Base-by-base conservation (phyloP, 2,329 filamentous ascomycete species). In the Sporothrix sp. region DNA sequence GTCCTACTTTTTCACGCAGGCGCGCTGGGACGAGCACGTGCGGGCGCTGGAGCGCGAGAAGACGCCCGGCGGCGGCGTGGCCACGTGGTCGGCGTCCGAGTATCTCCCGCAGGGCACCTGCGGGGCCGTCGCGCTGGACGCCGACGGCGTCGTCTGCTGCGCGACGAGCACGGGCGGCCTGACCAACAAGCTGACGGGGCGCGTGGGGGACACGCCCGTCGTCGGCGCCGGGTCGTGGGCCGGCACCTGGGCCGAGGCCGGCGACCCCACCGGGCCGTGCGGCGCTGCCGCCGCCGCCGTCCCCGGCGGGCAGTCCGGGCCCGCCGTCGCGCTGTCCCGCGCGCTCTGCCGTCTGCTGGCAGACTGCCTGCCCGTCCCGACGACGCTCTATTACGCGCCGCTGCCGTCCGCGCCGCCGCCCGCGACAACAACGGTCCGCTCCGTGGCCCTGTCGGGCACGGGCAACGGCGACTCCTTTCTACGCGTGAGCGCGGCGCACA, bases 391-490 rank as follows among this genome's bases (percentile, higher is more conserved):
- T 14, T 73, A 73, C 57, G 57, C 57, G 2, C 71, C 69, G 3
- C 7, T 65, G 10, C 35, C 48, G 3, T 28, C 14, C 6, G 13
- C 7, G 1, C 23, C 36, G 7, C 14, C 5, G 11, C 13, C 38
- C 5, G 8, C 38, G 2, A 54, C 51, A 7, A n/a, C 38, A 3
- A 56, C 51, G 8, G 68, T 65, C 0, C 78, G 61, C 5, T 71
- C 73, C 0, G 61, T 76, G 7, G 86, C 75, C 0, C 69, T 87
- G 9, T 91, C 85, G 0, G 85, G 87, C 1, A 91, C 88, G 0
- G 90, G 89, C 0, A 95, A 95, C 59, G 89, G 90, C 0, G 89
- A 95, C 66, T 87, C 85, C 0, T 95, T 95, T 63, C 72, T 95
- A 14, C 81, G 87, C 4, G 70, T 80, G 2, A 77, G 74, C 13